A percentile compares a stretch with the other conserved stretches of the same genome.
Evolutionary conservation across 257 asterid species (phyloP).

Genomic region (Buddleja alternifolia): DNA sequence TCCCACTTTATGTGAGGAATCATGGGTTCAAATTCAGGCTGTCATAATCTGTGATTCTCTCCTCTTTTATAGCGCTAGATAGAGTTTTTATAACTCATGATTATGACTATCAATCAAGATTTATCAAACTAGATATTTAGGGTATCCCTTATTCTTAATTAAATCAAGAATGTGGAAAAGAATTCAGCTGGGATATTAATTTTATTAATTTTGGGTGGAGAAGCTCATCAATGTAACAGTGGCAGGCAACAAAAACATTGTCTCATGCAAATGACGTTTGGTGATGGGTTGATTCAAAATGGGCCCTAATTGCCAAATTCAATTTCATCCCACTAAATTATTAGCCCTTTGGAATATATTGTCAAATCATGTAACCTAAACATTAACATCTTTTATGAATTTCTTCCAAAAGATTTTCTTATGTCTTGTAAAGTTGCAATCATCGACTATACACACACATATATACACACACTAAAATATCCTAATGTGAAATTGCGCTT

Average conservation of each 20-base stretch:
- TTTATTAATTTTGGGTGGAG: neutral
- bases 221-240: conserved; percentile 39
- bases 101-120: too few relatives aligned
- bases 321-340: conserved; percentile 29
- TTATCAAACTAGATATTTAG: too few relatives aligned
- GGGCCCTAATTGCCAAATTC: conserved; percentile 33
- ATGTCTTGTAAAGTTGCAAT: conserved; percentile 6
- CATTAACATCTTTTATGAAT: neutral
- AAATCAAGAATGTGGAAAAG: too few relatives aligned
- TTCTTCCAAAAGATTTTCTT: neutral
- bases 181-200: too few relatives aligned
- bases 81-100: too few relatives aligned
- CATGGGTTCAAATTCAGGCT: too few relatives aligned
- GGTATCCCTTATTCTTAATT: too few relatives aligned
- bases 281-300: conserved; percentile 35
- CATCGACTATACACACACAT: neutral
- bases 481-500: too few relatives aligned
- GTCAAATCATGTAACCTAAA: neutral
- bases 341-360: conserved; percentile 15
- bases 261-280: conserved; percentile 43
- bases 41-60: too few relatives aligned
- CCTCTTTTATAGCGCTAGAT: too few relatives aligned
- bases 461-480: too few relatives aligned
- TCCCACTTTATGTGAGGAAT: too few relatives aligned
- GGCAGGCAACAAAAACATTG: conserved; percentile 37